Base-by-base conservation (phyloP, 2,329 filamentous ascomycete species). In the Bisporella sp. region DNA sequence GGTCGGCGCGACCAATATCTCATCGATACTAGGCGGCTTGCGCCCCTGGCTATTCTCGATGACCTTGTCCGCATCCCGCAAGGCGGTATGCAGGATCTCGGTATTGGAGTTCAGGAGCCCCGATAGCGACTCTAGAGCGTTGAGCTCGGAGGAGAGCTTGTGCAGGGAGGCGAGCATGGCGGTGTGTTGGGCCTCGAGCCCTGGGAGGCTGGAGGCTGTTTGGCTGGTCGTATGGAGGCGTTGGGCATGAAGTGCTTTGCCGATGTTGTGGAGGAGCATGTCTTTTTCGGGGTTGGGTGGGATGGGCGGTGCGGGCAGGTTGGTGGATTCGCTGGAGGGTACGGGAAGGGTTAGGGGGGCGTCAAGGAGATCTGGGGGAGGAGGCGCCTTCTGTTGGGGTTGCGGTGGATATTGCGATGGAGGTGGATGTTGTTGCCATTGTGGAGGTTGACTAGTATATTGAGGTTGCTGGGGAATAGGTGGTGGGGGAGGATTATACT, bases 231-330 rank as follows among this genome's bases (percentile, higher is more conserved):
- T 84, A 45, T 78, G 77, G 54, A 83, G 81, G 12, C 91, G 82
- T 55, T 87, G 83, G 39, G 79, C 72, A 49, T 82, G 75, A 3
- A 97, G 73, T 0, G 83, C 80, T 50, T 78, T 74, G 35, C 85
- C 89, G 31, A 97, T 78, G 42, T 90, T 86, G 48, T 79, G 78
- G 3, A 96, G 76, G 12, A 97, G 79, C 21, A 87, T 85, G 67
- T 97, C 90, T 66, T 96, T 96, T 69, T 97, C 89, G 0, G 93
- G 93, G 62, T 99, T 99, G 0, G 90, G 91, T 0, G 93, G 92
- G 32, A 96, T 89, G 0, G 92, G 91, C 0, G 93, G 92, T 1
- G 89, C 81, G 5, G 85, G 76, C 6, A 82, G 65, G 28, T 76
- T 71, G 7, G 56, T 56, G 0, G 73, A 70, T 4, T 71, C 66